Base-by-base conservation (phyloP, 1,139 yeast genomes). In the Hemisphaericaspora subhashii region DNA sequence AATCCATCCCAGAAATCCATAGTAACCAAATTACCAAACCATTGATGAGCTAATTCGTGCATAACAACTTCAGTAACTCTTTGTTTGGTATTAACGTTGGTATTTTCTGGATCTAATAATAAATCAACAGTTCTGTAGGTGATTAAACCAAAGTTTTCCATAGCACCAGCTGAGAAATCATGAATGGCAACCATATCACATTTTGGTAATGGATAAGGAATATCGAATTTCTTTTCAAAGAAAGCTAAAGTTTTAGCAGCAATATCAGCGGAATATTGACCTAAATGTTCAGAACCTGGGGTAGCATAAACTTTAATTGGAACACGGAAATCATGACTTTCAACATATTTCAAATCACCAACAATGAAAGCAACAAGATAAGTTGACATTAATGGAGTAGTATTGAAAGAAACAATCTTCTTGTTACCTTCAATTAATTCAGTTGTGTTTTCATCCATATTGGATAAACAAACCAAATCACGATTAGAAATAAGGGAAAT, bases 341-440 rank as follows among this genome's bases (percentile, higher is more conserved):
- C 89, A 44, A 84, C 77, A 54, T 81, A 84, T 52, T 79, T 83
- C 53, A 83, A 81, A 49, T 85, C 92, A 45, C 92, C 92, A 37
- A 80, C 77, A 36, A 86, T 82, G 70, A 86, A 85, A 0, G 92
- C 94, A 38, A 83, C 81, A 55, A 85, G 70, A 60, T 85, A 85
- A 7, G 94, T 83, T 29, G 89, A 81, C 89, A 85, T 84, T 51
- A 77, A 58, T 20, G 92, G 92, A 16, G 92, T 81, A 35, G 63
- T 62, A 53, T 71, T 66, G 57, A 74, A 73, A 9, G 48, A 41
- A 36, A 76, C 81, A 47, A 72, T 71, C 55, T 75, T 77, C 54
- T 78, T 79, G 45, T 69, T 70, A 31, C 58, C 71, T 15, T 74
- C 66, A 15, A 72, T 57, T 25, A 54, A 51, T 40, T 68, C 64